Base-by-base conservation (phyloP, 768 basidiomycete genomes). In the Lentinus tigrinus region DNA sequence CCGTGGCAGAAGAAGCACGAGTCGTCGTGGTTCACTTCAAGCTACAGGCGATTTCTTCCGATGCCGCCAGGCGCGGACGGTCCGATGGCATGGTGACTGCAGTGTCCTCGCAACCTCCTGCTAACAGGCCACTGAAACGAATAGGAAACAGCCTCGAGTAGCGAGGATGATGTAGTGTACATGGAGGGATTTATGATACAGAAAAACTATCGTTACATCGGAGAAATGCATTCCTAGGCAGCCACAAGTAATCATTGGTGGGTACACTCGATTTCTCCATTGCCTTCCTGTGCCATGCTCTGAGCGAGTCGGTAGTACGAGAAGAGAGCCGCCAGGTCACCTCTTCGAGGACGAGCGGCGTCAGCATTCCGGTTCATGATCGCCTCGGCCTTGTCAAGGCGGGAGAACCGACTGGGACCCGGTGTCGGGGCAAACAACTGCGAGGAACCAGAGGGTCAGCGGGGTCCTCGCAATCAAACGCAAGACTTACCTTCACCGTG, bases 341-440 rank as follows among this genome's bases (percentile, higher is more conserved):
- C 53, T 13, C 62, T 43, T 68, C 70, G 40, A 64, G 66, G 51
- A 56, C 31, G 31, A 14, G 75, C 64, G 37, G 70, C 67, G 40
- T 77, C 76, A 14, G 67, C 67, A 68, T 92, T 91, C n/a, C 70
- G 73, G 53, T 76, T 69, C 34, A 88, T 76, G 56, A 91, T 91
- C 21, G 72, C 66, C 5, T 81, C 73, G 1, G 82, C 81, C 57
- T 82, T 76, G 23, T 69, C 65, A 56, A 81, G 77, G 59, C 77
- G 81, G 48, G 89, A 89, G 65, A 84, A 88, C 26, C 54, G 44
- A 63, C 83, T 83, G 1, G 67, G 58, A 4, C 74, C 74, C 9
- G 72, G 70, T 7, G 79, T 73, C 14, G 89, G 87, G 2, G 84
- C 82, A 70, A 91, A 92, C 28, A 91, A 70, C 89, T 91, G 31